Percentiles rank a stretch among this genome's conserved stretches.
phyloP scores from a whole-genome alignment of 225 moss, liverwort and hornwort genomes.

The Sphagnum contortum region DNA sequence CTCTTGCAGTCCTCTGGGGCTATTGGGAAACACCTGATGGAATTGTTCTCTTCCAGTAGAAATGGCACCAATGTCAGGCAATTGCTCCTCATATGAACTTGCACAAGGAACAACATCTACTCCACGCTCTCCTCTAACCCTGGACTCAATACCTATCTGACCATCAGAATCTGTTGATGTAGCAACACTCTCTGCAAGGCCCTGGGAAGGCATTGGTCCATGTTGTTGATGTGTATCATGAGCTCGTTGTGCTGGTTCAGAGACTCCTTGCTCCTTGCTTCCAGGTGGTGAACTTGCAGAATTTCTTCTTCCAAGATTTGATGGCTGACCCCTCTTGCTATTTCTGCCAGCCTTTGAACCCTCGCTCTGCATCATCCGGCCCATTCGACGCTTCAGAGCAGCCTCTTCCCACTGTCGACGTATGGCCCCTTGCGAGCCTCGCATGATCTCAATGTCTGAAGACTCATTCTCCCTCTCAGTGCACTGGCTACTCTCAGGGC shows the following conservation, averaged over 20 bases:
- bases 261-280: slow-evolving; percentile 11
- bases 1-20: slow-evolving; percentile 1
- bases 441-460: slow-evolving; percentile 38
- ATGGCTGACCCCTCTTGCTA: slow-evolving; percentile 23
- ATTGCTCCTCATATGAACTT: slow-evolving; percentile 17
- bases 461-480: slow-evolving; percentile 22
- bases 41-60: slow-evolving; percentile 5
- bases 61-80: slow-evolving; percentile 10
- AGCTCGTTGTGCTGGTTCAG: slow-evolving; percentile 41
- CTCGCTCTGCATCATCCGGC: slow-evolving; percentile 76
- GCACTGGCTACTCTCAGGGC: slow-evolving; percentile 5
- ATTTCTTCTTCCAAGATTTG: slow-evolving; percentile 8
- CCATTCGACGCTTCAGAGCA: slow-evolving; percentile 62
- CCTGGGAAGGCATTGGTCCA: slow-evolving; percentile 40
- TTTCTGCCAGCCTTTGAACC: slow-evolving; percentile 61
- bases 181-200: slow-evolving; percentile 72
- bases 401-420: slow-evolving; percentile 85
- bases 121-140: slow-evolving; percentile 33
- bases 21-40: slow-evolving; percentile 10
- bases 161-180: slow-evolving; percentile 65
- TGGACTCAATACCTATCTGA: slow-evolving; percentile 19
- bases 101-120: slow-evolving; percentile 30
- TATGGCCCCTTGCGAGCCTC: slow-evolving; percentile 47
- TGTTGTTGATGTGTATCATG: slow-evolving; percentile 17
- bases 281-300: background rate